Conservation (phyloP, 2,329 filamentous ascomycete species). For the Ascomycota sp. region DNA sequence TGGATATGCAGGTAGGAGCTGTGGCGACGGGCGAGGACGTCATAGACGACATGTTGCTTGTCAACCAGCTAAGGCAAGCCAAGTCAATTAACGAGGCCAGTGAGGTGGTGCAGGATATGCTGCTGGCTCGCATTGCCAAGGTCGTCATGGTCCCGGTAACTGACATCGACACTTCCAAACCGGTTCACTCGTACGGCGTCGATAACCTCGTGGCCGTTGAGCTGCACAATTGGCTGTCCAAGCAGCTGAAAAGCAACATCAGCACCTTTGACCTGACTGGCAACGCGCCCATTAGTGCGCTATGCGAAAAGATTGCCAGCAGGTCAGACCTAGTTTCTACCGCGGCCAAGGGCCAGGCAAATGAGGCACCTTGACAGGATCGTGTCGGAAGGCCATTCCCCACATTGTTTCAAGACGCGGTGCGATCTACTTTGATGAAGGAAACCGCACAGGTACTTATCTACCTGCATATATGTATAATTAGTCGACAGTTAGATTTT, state of each 20-base stretch:
- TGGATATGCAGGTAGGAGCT: background rate
- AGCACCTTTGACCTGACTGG: conserved; percentile 1
- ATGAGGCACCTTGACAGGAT: too few relatives aligned
- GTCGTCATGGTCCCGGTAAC: background rate
- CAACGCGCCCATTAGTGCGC: background rate
- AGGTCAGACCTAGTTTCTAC: too few relatives aligned
- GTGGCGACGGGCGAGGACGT: background rate
- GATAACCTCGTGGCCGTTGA: conserved; percentile 1
- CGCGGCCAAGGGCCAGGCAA: too few relatives aligned
- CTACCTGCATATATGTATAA: too few relatives aligned
- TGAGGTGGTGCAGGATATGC: background rate
- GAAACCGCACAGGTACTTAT: too few relatives aligned
- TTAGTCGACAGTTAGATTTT: too few relatives aligned
- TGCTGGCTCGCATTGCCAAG: background rate
- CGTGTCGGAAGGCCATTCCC: too few relatives aligned
- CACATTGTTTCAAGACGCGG: too few relatives aligned
- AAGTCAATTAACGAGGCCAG: background rate
- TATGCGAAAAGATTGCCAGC: conserved; percentile 1
- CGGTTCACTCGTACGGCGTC: conserved; percentile 1
- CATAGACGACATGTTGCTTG: background rate
- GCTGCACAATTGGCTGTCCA: conserved; percentile 1
- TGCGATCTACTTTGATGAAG: too few relatives aligned
- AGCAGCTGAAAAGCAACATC: background rate
- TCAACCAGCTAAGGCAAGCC: background rate
- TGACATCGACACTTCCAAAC: conserved; percentile 1